Conservation (phyloP, 768 basidiomycete genomes). For the Suillus alpinus region DNA sequence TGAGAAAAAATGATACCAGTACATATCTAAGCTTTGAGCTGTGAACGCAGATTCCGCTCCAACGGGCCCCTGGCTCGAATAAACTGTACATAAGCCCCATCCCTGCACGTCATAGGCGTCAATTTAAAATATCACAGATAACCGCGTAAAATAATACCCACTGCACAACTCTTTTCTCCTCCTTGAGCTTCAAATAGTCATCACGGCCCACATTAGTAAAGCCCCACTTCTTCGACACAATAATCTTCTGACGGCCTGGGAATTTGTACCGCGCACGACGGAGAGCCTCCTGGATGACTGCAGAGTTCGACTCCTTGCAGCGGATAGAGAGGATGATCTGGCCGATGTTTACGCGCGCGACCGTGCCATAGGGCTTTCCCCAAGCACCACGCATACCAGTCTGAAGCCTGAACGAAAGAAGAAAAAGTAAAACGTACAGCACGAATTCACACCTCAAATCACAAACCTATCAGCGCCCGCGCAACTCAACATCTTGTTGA, state of each 20-base stretch:
- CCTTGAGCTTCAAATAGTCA: conserved; percentile 86
- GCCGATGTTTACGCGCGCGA: conserved; percentile 95
- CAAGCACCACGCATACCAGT: conserved; percentile 99
- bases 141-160: conserved; percentile 39
- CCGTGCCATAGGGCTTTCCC: conserved; percentile 98
- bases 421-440: not conserved
- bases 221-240: conserved; percentile 97
- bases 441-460: not conserved
- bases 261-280: conserved; percentile 99
- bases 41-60: conserved; percentile 81
- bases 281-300: conserved; percentile 94
- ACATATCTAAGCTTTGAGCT: conserved; percentile 61
- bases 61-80: conserved; percentile 86
- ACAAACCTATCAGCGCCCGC: conserved; percentile 95
- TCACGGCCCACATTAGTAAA: conserved; percentile 93
- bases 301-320: conserved; percentile 82
- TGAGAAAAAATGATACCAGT: not conserved
- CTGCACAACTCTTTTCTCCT: conserved; percentile 87
- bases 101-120: conserved; percentile 43
- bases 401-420: conserved; percentile 56
- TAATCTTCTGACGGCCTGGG: conserved; percentile 98
- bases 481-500: conserved; percentile 99
- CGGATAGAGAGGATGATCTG: conserved; percentile 92
- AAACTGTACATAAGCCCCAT: conserved; percentile 94
- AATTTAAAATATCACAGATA: conserved; percentile 5